Percentiles rank a stretch among this genome's conserved stretches.
Evolutionary conservation across 73 alveolate genomes (phyloP).

Genomic region (Paraurostyla sp.): DNA sequence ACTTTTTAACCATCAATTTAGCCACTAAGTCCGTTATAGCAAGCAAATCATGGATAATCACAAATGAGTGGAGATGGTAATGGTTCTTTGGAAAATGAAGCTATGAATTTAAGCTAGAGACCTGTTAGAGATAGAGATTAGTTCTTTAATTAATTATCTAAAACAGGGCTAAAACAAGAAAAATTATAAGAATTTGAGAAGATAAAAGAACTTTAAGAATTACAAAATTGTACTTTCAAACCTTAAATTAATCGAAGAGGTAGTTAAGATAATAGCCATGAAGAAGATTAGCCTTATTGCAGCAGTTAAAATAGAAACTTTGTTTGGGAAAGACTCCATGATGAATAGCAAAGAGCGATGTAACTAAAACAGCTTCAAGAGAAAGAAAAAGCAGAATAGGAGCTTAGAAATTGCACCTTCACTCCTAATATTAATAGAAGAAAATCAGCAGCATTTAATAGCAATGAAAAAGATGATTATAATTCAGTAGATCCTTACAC

Average conservation of each 20-base stretch:
- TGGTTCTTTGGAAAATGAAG: too few relatives aligned
- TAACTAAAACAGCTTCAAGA: background rate
- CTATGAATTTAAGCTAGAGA: too few relatives aligned
- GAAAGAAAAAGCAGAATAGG: background rate
- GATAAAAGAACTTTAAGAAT: slow-evolving; percentile 8
- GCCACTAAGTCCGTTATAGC: background rate
- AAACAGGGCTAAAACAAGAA: background rate
- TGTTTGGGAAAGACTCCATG: slow-evolving; percentile 38
- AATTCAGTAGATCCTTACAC: background rate
- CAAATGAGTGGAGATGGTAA: too few relatives aligned
- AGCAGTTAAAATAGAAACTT: too few relatives aligned
- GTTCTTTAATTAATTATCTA: background rate
- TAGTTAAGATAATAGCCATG: background rate
- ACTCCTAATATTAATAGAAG: background rate
- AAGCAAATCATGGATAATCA: too few relatives aligned
- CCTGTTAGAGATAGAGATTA: background rate
- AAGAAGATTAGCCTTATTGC: background rate
- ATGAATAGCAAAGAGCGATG: background rate
- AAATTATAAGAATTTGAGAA: background rate
- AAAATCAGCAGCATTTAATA: background rate
- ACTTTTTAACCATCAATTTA: slow-evolving; percentile 11
- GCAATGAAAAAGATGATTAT: background rate
- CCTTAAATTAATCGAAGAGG: background rate
- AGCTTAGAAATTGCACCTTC: slow-evolving; percentile 5
- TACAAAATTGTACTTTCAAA: slow-evolving; percentile 8